Base-by-base conservation (phyloP, 2,329 filamentous ascomycete genomes). In the Ophiostoma australiae region DNA sequence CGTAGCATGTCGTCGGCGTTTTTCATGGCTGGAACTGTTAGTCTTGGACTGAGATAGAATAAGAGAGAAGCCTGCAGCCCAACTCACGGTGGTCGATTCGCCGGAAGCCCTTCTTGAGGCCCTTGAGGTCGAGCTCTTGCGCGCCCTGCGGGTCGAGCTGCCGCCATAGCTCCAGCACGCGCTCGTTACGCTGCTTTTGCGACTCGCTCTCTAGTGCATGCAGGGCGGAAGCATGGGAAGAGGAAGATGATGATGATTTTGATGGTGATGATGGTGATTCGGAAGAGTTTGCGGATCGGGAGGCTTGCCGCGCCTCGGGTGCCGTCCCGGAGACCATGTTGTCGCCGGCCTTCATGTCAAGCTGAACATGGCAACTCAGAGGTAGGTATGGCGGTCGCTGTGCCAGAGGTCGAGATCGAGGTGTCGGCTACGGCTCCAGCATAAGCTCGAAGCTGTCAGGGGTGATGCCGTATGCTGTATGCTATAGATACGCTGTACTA, bases 51-150 rank as follows among this genome's bases (percentile, higher is more conserved):
- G 3, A 66, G 1, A 39, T 15, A 6, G 2, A n/a, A 35, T 7
- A 58, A 27, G 10, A n/a, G 6, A 48, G 17, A 7, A 7, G 17
- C n/a, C 44, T 44, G 39, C 44, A 48, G 20, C 5, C 44, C 1
- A 63, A 70, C 84, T 81, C 78, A 97, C 93, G 95, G 80, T 99
- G 95, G 80, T 98, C 94, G 77, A 98, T 93, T 80, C 89, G 91
- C 79, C 85, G 89, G 78, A 99, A 82, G 4, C 94, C 95, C 81
- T 89, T 92, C 81, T 94, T 91, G 76, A 99, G 83, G 41, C 89
- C 93, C 79, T 90, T 89, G 74, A 96, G 84, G 81, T 98, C 94
- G 76, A 99, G 85, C 79, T 92, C 89, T 72, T 92, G 92, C 76
- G 90, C 89, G 72, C 86, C 85, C 74, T 89, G 87, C 75, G 90